A percentile compares a stretch with the other conserved stretches of the same genome.
phyloP scores from a whole-genome alignment of 2,329 filamentous ascomycete genomes.

The Fusarium sulawesiense region DNA sequence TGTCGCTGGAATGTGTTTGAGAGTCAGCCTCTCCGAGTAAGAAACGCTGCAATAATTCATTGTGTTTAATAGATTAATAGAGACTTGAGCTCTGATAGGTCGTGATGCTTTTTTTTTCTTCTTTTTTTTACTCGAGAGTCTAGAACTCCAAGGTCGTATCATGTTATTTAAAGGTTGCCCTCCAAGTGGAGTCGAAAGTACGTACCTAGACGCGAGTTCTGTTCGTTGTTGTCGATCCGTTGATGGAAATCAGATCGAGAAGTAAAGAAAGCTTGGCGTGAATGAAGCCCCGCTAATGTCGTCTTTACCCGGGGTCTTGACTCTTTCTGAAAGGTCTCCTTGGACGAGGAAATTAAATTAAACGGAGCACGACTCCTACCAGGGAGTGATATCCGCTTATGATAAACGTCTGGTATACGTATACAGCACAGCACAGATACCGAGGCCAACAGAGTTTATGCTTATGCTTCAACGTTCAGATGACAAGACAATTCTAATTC shows the following conservation, averaged over 20 bases:
- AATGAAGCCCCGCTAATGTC: slow-evolving; percentile 6
- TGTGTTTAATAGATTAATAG: neutral
- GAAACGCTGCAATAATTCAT: neutral
- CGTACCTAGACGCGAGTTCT: neutral
- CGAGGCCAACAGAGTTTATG: neutral
- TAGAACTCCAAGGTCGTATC: slow-evolving; percentile 19
- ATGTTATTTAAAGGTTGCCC: slow-evolving; percentile 14
- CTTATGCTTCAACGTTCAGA: neutral
- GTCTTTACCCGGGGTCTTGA: slow-evolving; percentile 11
- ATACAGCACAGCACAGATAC: neutral
- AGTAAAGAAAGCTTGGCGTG: slow-evolving; percentile 32
- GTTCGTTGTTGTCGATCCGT: slow-evolving; percentile 27
- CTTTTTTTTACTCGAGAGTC: neutral
- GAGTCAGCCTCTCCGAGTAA: neutral
- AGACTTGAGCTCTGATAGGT: slow-evolving; percentile 7
- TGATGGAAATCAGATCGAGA: slow-evolving; percentile 36
- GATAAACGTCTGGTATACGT: neutral
- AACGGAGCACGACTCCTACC: slow-evolving; percentile 25
- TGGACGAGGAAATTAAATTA: slow-evolving; percentile 28
- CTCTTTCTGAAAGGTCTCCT: slow-evolving; percentile 7
- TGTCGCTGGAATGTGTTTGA: slow-evolving; percentile 9
- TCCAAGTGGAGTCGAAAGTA: slow-evolving; percentile 11
- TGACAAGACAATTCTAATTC: neutral
- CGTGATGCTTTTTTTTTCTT: neutral
- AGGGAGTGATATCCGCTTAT: slow-evolving; percentile 22